A percentile compares a stretch with the other conserved stretches of the same genome.
phyloP scores from a whole-genome alignment of 2,329 filamentous ascomycete species.

The Cryphonectria japonica region DNA sequence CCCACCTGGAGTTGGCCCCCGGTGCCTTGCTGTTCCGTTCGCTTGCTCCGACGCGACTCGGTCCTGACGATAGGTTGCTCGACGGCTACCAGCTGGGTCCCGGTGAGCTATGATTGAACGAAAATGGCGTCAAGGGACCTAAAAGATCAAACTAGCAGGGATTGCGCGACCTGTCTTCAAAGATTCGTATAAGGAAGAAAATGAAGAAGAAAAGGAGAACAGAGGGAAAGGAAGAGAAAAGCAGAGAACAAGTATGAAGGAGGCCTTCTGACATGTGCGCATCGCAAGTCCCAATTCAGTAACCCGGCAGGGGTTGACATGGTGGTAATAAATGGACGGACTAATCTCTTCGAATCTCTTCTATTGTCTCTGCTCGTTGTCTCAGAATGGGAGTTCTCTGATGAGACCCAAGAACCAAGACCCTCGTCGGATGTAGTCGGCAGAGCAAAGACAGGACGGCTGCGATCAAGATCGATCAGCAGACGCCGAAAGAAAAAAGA shows the following conservation, averaged over 20 bases:
- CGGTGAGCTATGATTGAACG: neutral
- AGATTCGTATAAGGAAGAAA: too few species aligned
- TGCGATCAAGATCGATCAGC: neutral
- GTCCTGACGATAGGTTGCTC: neutral
- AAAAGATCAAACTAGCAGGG: neutral
- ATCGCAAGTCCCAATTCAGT: neutral
- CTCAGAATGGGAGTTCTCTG: neutral
- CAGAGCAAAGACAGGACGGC: neutral
- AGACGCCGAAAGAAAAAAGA: too few species aligned
- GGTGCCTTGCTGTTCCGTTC: neutral
- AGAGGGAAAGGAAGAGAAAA: neutral
- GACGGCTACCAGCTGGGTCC: neutral
- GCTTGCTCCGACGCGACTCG: neutral
- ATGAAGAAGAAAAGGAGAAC: neutral
- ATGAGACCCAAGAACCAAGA: neutral
- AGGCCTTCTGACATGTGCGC: neutral
- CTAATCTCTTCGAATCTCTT: neutral
- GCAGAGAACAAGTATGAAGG: neutral
- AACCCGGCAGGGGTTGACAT: neutral
- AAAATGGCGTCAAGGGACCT: neutral
- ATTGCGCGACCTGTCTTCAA: neutral
- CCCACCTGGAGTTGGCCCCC: neutral
- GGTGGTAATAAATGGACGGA: neutral
- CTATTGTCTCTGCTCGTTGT: neutral
- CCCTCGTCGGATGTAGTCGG: neutral